Base-by-base conservation (phyloP, 352 stramenopile genomes). In the Sclerospora graminicola region DNA sequence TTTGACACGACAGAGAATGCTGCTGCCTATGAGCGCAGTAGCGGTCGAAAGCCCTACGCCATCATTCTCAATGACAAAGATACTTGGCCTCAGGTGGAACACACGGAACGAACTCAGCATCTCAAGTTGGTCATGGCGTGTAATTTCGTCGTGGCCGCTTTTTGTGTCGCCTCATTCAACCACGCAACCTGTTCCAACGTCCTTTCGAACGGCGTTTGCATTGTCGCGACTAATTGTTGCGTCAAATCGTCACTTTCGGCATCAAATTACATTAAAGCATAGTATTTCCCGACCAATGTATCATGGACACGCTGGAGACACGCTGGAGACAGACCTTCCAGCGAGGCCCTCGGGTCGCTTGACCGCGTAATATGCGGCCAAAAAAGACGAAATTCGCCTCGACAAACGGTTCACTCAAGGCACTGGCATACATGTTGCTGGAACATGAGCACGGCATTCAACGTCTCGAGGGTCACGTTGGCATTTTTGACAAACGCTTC, bases 371-470 rank as follows among this genome's bases (percentile, higher is more conserved):
- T 1, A 54, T 81, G 11, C 61, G 49, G 5, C 71, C 66, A 46
- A 89, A 96, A 53, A 98, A 96, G 2, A 84, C 69, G 52, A 97
- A 97, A 9, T 76, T 68, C 1, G 82, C 83, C 13, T 86, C 55
- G 6, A 96, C 66, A 35, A 97, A 97, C 6, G 69, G n/a, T n/a
- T n/a, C n/a, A n/a, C n/a, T n/a, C n/a, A n/a, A n/a, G n/a, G n/a
- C n/a, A n/a, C n/a, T n/a, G 52, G 60, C 60, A 15, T 67, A 70
- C 20, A 61, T 19, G 2, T 55, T 60, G 10, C 36, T 88, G 59
- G 45, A 74, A 88, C 27, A 55, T 48, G 18, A 88, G 33, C 4
- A 84, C 26, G 10, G 65, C 58, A 39, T 76, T 62, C 16, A 88
- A 54, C 0, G 61, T 70, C 9, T 55, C 34, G n/a, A 89, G 41